phyloP scores from a whole-genome alignment of 345 rosid genomes.

The Bruguiera gymnorhiza region DNA sequence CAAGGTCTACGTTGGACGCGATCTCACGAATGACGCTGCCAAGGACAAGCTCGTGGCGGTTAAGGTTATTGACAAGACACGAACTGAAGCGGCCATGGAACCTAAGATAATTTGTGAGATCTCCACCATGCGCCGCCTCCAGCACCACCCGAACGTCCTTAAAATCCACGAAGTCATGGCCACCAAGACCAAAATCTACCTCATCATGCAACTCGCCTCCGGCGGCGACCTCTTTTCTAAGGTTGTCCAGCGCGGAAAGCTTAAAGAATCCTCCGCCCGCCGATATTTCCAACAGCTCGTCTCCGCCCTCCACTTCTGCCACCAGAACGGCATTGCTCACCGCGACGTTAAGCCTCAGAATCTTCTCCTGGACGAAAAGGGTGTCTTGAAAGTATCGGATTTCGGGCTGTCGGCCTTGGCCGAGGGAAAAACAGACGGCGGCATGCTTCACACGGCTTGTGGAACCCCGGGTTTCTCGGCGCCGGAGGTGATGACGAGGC shows the following conservation, averaged over 20 bases:
- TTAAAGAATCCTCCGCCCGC: constrained; percentile 54
- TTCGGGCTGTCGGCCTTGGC: constrained; percentile 75
- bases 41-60: constrained; percentile 43
- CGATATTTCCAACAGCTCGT: constrained; percentile 72
- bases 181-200: constrained; percentile 68
- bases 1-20: constrained; percentile 57
- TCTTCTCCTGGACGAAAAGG: constrained; percentile 61
- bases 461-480: constrained; percentile 53
- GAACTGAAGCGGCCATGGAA: constrained; percentile 50
- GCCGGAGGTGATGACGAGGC: constrained; percentile 58
- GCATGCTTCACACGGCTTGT: constrained; percentile 60
- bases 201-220: constrained; percentile 72
- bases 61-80: constrained; percentile 64
- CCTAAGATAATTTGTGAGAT: constrained; percentile 63
- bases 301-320: constrained; percentile 80
- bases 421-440: background rate
- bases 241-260: constrained; percentile 45
- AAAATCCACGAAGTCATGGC: constrained; percentile 92
- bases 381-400: constrained; percentile 69
- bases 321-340: constrained; percentile 77
- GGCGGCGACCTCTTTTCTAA: constrained; percentile 74
- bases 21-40: constrained; percentile 30
- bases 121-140: constrained; percentile 76
- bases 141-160: constrained; percentile 72
- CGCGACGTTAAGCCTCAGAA: constrained; percentile 93